Conservation (phyloP, 2,329 filamentous ascomycete genomes). For the Paraconiothyrium brasiliense region DNA sequence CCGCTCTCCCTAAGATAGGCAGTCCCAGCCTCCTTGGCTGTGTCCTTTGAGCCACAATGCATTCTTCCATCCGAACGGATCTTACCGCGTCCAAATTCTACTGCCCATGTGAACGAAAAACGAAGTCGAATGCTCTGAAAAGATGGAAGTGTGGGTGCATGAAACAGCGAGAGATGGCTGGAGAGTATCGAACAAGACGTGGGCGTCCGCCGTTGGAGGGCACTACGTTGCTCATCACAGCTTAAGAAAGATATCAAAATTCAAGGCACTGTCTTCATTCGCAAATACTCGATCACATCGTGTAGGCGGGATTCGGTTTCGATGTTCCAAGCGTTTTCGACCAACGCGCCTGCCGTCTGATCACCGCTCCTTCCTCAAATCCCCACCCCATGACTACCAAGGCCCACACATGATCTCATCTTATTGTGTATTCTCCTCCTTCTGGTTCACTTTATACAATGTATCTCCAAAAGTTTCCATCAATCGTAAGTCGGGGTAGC, state of each 20-base stretch:
- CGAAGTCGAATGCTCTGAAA: too few species aligned
- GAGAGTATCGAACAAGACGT: too few species aligned
- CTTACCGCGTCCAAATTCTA: too few species aligned
- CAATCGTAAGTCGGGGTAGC: conserved; percentile 1
- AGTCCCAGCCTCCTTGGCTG: background rate
- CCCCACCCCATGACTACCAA: background rate
- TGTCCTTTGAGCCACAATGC: background rate
- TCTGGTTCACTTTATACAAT: background rate
- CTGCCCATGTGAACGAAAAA: too few species aligned
- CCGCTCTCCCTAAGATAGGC: background rate
- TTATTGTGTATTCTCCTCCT: background rate
- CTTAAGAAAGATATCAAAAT: too few species aligned
- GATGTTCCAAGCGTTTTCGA: background rate
- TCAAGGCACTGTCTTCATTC: too few species aligned
- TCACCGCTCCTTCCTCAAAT: background rate
- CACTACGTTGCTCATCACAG: too few species aligned
- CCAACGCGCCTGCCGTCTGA: background rate
- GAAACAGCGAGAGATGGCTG: background rate
- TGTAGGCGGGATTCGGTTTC: background rate
- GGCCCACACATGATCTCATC: background rate
- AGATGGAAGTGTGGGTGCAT: too few species aligned
- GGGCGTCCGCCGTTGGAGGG: background rate
- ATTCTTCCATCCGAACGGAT: too few species aligned
- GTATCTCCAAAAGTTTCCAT: background rate
- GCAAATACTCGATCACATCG: background rate